phyloP scores from a whole-genome alignment of 2,329 filamentous ascomycete species.

The Chalaropsis ovoidea region DNA sequence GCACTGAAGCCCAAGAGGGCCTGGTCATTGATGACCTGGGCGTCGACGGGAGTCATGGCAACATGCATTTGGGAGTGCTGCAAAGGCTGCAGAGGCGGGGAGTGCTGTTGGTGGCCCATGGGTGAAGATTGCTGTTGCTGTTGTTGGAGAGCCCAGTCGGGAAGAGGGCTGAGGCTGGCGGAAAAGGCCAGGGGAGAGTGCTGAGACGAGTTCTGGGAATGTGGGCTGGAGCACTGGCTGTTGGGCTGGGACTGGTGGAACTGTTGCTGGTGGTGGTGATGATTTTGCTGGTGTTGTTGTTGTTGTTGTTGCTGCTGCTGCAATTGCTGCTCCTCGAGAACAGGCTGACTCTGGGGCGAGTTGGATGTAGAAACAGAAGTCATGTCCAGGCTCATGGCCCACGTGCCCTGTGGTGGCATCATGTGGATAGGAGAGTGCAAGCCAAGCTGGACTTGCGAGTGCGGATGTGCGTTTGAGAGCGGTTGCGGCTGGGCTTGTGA shows the following conservation, averaged over 20 bases:
- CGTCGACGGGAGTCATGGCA: conserved; percentile 20
- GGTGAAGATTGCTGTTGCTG: conserved; percentile 41
- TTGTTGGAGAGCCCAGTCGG: conserved; percentile 51
- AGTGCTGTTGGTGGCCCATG: conserved; percentile 35
- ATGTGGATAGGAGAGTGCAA: conserved; percentile 24
- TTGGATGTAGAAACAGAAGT: conserved; percentile 37
- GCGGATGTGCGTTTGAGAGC: conserved; percentile 30
- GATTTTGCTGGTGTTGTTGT: conserved; percentile 13
- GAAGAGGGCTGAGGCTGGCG: conserved; percentile 41
- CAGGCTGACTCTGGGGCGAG: conserved; percentile 39
- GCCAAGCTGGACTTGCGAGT: conserved; percentile 21
- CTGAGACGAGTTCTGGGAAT: conserved; percentile 40
- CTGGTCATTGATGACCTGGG: conserved; percentile 47
- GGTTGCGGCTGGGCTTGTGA: conserved; percentile 30
- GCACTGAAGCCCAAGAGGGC: conserved; percentile 47
- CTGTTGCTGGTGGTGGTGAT: conserved; percentile 35
- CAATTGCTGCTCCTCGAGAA: conserved; percentile 28
- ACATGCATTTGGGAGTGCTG: conserved; percentile 37
- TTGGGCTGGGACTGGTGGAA: conserved; percentile 28
- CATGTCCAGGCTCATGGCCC: conserved; percentile 47
- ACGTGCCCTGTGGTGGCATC: conserved; percentile 37
- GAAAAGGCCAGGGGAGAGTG: conserved; percentile 41
- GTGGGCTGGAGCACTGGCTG: conserved; percentile 43
- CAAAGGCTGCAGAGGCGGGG: conserved; percentile 30
- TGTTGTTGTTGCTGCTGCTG: conserved; percentile 32